A percentile compares a stretch with the other conserved stretches of the same genome.
phyloP scores from a whole-genome alignment of 495 filamentous ascomycete species.

The Immersiella caudata region DNA sequence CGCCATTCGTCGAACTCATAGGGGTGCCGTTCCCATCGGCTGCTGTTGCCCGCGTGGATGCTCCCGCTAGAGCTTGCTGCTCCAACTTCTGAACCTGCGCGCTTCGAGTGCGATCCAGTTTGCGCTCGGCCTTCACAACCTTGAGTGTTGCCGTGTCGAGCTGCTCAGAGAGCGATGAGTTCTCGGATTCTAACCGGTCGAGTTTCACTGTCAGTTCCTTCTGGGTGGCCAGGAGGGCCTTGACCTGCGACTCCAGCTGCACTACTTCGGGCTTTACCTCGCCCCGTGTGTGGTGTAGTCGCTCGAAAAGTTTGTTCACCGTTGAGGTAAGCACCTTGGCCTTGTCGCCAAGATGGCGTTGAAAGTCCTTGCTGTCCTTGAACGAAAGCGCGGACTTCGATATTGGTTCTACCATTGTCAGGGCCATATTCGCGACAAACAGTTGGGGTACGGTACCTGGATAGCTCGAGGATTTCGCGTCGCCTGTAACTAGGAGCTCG shows the following conservation, averaged over 20 bases:
- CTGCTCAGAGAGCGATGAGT: slow-evolving; percentile 79
- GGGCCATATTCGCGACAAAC: slow-evolving; percentile 38
- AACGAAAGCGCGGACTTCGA: slow-evolving; percentile 66
- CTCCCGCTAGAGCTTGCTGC: slow-evolving; percentile 74
- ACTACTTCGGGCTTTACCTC: slow-evolving; percentile 64
- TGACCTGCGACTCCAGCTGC: slow-evolving; percentile 72
- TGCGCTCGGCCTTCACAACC: slow-evolving; percentile 93
- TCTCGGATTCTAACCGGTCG: slow-evolving; percentile 74
- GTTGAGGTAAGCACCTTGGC: slow-evolving; percentile 50
- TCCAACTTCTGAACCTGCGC: slow-evolving; percentile 90
- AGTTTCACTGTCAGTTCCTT: slow-evolving; percentile 78
- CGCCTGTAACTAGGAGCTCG: slow-evolving; percentile 63
- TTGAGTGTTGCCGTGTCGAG: slow-evolving; percentile 83
- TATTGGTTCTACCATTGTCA: slow-evolving; percentile 44
- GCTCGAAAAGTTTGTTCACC: slow-evolving; percentile 46
- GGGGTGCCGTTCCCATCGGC: slow-evolving; percentile 60
- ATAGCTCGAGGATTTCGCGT: slow-evolving; percentile 46
- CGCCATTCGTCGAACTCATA: slow-evolving; percentile 59
- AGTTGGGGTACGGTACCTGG: slow-evolving; percentile 53
- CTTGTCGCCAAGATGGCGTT: slow-evolving; percentile 71
- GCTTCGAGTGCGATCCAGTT: slow-evolving; percentile 84
- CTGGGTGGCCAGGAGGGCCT: slow-evolving; percentile 73
- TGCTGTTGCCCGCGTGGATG: slow-evolving; percentile 53
- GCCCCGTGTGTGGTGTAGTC: slow-evolving; percentile 43
- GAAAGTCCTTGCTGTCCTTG: slow-evolving; percentile 70